Evolutionary conservation across 352 stramenopile genomes (phyloP).

Genomic region (Globisporangium apiculatum): DNA sequence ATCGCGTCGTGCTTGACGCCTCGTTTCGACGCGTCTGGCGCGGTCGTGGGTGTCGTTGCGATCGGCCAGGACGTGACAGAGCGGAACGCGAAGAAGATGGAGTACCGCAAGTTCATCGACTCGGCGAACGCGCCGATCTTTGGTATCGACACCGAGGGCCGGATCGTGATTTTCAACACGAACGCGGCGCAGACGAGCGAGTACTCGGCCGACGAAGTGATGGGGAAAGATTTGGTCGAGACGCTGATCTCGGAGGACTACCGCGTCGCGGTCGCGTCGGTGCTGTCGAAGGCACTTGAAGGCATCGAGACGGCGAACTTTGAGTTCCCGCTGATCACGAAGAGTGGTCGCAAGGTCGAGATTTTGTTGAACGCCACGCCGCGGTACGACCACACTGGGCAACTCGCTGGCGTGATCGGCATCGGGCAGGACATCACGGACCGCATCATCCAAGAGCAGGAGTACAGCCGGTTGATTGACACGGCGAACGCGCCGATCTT

Average conservation of each 20-base stretch:
- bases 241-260: slow-evolving; percentile 62
- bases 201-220: slow-evolving; percentile 76
- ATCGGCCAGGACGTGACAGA: slow-evolving; percentile 64
- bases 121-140: slow-evolving; percentile 63
- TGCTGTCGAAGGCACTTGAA: slow-evolving; percentile 45
- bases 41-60: slow-evolving; percentile 43
- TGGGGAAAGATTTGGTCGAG: slow-evolving; percentile 74
- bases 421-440: slow-evolving; percentile 59
- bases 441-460: slow-evolving; percentile 44
- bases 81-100: slow-evolving; percentile 63
- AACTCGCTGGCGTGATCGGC: slow-evolving; percentile 44
- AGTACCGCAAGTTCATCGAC: slow-evolving; percentile 65
- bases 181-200: slow-evolving; percentile 70
- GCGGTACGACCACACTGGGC: slow-evolving; percentile 37
- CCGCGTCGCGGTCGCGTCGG: slow-evolving; percentile 26
- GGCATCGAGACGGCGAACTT: slow-evolving; percentile 47
- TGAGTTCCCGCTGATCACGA: slow-evolving; percentile 58
- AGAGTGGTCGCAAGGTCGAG: slow-evolving; percentile 39
- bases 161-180: slow-evolving; percentile 77
- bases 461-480: slow-evolving; percentile 79
- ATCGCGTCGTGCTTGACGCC: slow-evolving; percentile 52
- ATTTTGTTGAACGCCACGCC: slow-evolving; percentile 47
- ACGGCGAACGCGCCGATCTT: slow-evolving; percentile 90
- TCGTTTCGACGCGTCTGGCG: slow-evolving; percentile 31
- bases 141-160: slow-evolving; percentile 34